phyloP scores from a whole-genome alignment of 2,329 filamentous ascomycete species.

The Xylariales sp. region DNA sequence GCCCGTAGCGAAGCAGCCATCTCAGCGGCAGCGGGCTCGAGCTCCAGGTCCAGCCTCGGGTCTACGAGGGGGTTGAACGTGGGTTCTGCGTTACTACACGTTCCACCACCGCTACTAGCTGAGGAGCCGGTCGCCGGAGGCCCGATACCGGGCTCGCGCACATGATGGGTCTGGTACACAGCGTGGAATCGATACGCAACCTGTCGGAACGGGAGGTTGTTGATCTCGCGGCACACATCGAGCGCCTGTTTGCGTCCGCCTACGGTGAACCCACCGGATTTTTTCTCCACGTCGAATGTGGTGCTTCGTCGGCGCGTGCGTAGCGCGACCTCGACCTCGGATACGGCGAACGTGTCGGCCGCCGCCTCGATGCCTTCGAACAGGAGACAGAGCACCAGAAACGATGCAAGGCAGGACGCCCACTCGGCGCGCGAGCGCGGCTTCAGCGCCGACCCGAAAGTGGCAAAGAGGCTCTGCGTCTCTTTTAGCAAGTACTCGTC shows the following conservation, averaged over 20 bases:
- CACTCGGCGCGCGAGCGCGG: conserved; percentile 64
- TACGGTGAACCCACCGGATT: conserved; percentile 43
- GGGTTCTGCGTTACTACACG: not conserved
- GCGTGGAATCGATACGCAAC: conserved; percentile 71
- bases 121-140: not conserved
- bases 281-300: not conserved
- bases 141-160: conserved; percentile 55
- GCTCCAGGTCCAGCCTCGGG: conserved; percentile 54
- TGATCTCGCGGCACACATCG: conserved; percentile 61
- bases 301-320: conserved; percentile 48
- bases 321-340: conserved; percentile 62
- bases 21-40: conserved; percentile 59
- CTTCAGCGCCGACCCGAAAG: conserved; percentile 65
- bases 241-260: conserved; percentile 59
- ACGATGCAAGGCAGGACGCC: conserved; percentile 68
- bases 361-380: conserved; percentile 68
- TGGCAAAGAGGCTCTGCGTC: conserved; percentile 63
- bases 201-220: conserved; percentile 70
- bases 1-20: conserved; percentile 60
- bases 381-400: conserved; percentile 67
- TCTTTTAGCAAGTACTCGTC: conserved; percentile 66
- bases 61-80: conserved; percentile 69
- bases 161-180: conserved; percentile 66
- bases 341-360: conserved; percentile 63
- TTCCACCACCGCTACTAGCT: not conserved